Evolutionary conservation across 2,329 filamentous ascomycete genomes (phyloP), one percentile per base, ranked within the genome.

Genomic region (Epichloe typhina): DNA sequence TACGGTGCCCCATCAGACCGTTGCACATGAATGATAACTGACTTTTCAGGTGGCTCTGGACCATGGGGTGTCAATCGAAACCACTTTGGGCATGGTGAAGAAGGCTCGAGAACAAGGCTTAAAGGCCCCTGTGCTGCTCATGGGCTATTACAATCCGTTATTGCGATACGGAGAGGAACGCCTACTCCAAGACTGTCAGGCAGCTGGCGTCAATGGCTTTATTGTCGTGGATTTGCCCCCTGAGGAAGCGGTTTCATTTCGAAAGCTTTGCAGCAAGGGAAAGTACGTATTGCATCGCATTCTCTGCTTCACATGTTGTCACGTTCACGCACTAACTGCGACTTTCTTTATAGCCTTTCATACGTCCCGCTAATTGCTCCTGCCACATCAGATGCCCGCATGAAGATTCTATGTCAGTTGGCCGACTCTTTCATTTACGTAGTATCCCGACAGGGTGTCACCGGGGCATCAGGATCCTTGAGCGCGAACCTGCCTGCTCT

Each of bases 401-500:
- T 98, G 90, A 91, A 87, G 71, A 78, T 96, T 40, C 83, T 98
- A 12, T 98, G 93, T 79, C 83, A 88, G 66, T 91, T 98, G 56
- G 93, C 93, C 63, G 91, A 97, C 70, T 96, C 90, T 3, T 98
- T 97, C 73, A 95, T 98, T 70, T 98, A 98, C 66, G 90, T 98
- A 54, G 93, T 98, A 51, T 97, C 91, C 26, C 80, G 91, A 60
- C 94, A 95, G 85, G 93, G 93, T 60, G 91, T 97, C 51, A 98
- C 93, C 9, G 93, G 93, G 60, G 93, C 89, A 13, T 84, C 83
- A 1, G 90, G 90, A 36, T 82, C 82, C 26, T 72, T 98, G 61
- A 95, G 88, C 67, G 76, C 83, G 43, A 83, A 85, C 52, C 79
- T 98, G 36, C 88, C 90, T 13, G 82, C 86, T 48, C 78, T 98